Evolutionary conservation across 495 filamentous ascomycete species (phyloP), one percentile per base, ranked within the genome.

Genomic region (Lasiosphaeriaceae sp.): DNA sequence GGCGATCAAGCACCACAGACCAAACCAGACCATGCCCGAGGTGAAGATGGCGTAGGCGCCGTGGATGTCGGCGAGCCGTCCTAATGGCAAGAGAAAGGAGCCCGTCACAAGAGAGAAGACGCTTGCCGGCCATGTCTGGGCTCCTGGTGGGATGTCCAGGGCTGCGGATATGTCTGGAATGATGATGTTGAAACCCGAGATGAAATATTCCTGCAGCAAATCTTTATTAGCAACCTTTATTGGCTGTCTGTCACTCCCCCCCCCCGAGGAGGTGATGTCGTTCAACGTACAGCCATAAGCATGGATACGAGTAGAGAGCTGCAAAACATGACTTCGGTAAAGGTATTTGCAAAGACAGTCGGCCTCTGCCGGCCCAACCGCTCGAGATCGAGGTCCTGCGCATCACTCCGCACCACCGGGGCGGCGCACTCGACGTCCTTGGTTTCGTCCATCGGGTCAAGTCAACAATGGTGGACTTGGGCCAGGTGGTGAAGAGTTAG

Each of bases 161-260:
- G 84, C 78, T 16, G 70, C 63, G 23, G 83, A 73, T 11, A 96
- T 62, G 0, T 83, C 82, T 9, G 91, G 91, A 2, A 92, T 71
- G 50, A 96, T 77, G 59, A 95, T 83, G 62, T 89, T 93, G 70
- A 92, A 96, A 46, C 91, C 91, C 43, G 87, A 90, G 35, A 93
- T 85, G 66, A 90, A 92, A 71, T 90, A 96, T 74, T 95, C 83
- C 77, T 78, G 57, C 29, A 11, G n/a, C 19, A 21, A 37, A 7
- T 51, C 60, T 48, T 37, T 47, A 35, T 35, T 9, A 24, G 50
- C 58, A 50, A 9, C 50, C 8, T 11, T 1, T 16, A 50, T n/a
- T n/a, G n/a, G n/a, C n/a, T n/a, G n/a, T n/a, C n/a, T n/a, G n/a
- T n/a, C n/a, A n/a, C n/a, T n/a, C n/a, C n/a, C n/a, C n/a, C n/a